phyloP scores from a whole-genome alignment of 2,329 filamentous ascomycete genomes.

The Clonostachys chloroleuca region DNA sequence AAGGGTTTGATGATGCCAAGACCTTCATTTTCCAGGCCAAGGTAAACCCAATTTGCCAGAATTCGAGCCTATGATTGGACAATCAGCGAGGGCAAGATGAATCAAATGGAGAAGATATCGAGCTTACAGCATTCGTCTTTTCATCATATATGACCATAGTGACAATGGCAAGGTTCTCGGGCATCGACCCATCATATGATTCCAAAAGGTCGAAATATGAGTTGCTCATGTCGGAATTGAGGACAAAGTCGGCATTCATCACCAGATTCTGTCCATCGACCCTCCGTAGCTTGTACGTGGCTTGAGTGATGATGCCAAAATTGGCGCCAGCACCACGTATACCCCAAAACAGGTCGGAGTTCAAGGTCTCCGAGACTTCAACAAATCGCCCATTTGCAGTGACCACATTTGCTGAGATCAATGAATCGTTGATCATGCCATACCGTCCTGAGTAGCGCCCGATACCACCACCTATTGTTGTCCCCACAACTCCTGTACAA shows the following conservation, averaged over 20 bases:
- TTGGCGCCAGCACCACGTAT: constrained; percentile 46
- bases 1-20: too few species aligned
- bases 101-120: too few species aligned
- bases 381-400: constrained; percentile 35
- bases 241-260: background rate
- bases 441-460: constrained; percentile 43
- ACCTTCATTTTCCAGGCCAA: background rate
- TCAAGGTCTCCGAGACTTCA: constrained; percentile 26
- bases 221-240: background rate
- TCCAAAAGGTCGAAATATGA: background rate
- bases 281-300: constrained; percentile 12
- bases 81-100: too few species aligned
- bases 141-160: background rate
- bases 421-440: constrained; percentile 44
- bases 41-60: background rate
- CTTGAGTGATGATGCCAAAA: constrained; percentile 43
- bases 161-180: background rate
- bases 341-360: constrained; percentile 38
- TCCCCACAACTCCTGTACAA: constrained; percentile 35
- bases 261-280: background rate
- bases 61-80: background rate
- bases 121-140: background rate
- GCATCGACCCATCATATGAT: background rate
- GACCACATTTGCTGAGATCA: constrained; percentile 41
- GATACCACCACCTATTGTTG: constrained; percentile 46